Conservation (phyloP, 163 green algal species). For the Chlamydomonas reinhardtii region DNA sequence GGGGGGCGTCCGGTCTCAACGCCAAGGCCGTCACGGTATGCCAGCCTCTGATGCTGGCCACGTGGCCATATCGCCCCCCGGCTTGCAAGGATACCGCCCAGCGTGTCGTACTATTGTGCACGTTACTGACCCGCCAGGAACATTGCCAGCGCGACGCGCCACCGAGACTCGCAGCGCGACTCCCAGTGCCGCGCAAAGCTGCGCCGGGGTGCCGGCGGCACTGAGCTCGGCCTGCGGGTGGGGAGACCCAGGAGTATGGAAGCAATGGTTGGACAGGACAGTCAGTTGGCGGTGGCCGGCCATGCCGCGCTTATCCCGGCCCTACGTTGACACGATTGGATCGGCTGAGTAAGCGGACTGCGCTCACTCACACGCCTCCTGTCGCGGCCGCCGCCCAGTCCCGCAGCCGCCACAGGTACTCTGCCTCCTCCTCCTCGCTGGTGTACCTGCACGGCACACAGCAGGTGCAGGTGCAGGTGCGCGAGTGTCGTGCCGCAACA, state of each 20-base stretch:
- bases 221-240: neutral
- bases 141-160: conserved; percentile 28
- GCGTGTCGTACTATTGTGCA: too few species aligned
- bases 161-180: conserved; percentile 28
- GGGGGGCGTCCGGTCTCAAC: too few species aligned
- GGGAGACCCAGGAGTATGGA: neutral
- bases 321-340: too few species aligned
- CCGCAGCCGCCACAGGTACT: conserved; percentile 70
- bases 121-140: conserved; percentile 30
- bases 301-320: too few species aligned
- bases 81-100: too few species aligned
- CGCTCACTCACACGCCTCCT: neutral
- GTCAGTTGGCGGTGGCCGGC: too few species aligned
- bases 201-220: conserved; percentile 27
- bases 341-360: too few species aligned
- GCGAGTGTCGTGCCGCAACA: too few species aligned
- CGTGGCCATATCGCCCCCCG: too few species aligned
- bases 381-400: neutral
- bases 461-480: too few species aligned
- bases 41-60: too few species aligned
- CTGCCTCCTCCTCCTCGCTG: conserved; percentile 77
- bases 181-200: conserved; percentile 45
- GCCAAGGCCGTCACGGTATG: too few species aligned
- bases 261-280: neutral
- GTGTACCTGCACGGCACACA: conserved; percentile 62